phyloP scores from a whole-genome alignment of 1,139 yeast species.

The Geotrichum citri-aurantii region DNA sequence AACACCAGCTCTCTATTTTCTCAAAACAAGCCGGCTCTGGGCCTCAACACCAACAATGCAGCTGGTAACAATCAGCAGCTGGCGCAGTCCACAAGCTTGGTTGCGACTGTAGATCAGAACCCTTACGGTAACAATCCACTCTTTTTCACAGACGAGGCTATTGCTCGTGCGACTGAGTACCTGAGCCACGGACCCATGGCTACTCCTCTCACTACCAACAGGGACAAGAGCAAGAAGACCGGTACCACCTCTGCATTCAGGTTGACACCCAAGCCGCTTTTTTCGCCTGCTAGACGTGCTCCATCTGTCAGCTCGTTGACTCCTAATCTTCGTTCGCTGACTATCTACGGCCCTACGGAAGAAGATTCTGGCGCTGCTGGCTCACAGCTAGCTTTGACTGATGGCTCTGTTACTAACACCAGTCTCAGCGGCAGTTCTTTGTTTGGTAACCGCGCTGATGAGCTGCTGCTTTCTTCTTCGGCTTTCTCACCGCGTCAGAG shows the following conservation, averaged over 20 bases:
- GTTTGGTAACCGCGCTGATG: conserved; percentile 48
- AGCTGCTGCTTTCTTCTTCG: conserved; percentile 63
- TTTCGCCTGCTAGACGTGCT: conserved; percentile 23
- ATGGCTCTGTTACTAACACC: conserved; percentile 1
- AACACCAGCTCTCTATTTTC: neutral
- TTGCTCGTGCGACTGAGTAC: conserved; percentile 25
- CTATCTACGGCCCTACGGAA: neutral
- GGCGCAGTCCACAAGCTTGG: conserved; percentile 17
- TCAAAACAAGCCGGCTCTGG: conserved; percentile 3
- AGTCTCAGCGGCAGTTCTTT: neutral
- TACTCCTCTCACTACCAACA: conserved; percentile 44
- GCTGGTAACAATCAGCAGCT: neutral
- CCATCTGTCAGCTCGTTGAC: conserved; percentile 8
- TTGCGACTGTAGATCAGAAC: conserved; percentile 51
- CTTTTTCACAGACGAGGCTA: conserved; percentile 44
- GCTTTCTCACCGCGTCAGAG: conserved; percentile 62
- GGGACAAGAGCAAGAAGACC: conserved; percentile 43
- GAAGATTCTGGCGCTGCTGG: conserved; percentile 11
- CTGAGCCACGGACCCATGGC: conserved; percentile 49
- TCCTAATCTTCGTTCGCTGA: neutral
- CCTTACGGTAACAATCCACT: conserved; percentile 72
- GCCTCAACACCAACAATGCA: neutral
- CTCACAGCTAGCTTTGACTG: neutral
- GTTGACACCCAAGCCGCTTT: conserved; percentile 48
- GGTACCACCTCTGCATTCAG: conserved; percentile 59